phyloP scores from a whole-genome alignment of 2,329 filamentous ascomycete genomes.

The Aspergillus pseudotamarii region DNA sequence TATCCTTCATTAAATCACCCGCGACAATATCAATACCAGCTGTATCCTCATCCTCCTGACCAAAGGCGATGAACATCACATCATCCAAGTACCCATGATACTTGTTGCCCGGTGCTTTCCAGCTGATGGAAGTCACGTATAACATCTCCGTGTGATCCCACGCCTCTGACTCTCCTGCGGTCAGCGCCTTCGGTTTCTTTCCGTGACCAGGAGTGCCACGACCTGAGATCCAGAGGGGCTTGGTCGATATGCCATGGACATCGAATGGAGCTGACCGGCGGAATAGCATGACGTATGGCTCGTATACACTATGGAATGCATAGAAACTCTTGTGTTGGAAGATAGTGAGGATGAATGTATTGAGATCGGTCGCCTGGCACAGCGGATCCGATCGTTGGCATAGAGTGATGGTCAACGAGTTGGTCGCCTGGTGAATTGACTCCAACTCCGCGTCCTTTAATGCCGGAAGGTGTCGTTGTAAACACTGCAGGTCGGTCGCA shows the following conservation, averaged over 20 bases:
- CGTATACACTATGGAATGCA: slow-evolving; percentile 55
- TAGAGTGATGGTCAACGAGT: slow-evolving; percentile 59
- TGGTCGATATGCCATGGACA: slow-evolving; percentile 52
- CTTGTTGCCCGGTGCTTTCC: slow-evolving; percentile 51
- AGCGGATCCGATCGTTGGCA: slow-evolving; percentile 51
- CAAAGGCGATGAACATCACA: slow-evolving; percentile 58
- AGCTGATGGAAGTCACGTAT: slow-evolving; percentile 61
- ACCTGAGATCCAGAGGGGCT: slow-evolving; percentile 61
- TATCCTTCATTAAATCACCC: slow-evolving; percentile 50
- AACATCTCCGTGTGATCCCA: slow-evolving; percentile 56
- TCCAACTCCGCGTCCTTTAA: slow-evolving; percentile 34
- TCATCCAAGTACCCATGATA: slow-evolving; percentile 63
- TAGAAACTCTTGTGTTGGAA: slow-evolving; percentile 59
- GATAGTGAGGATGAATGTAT: slow-evolving; percentile 60
- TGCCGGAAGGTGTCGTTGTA: slow-evolving; percentile 50
- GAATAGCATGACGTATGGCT: slow-evolving; percentile 60
- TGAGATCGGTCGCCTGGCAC: slow-evolving; percentile 48
- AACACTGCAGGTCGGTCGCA: slow-evolving; percentile 49
- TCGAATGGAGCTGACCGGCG: slow-evolving; percentile 52
- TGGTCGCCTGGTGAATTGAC: slow-evolving; percentile 63
- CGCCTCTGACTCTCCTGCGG: not conserved
- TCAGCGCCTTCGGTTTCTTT: slow-evolving; percentile 23
- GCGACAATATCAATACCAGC: slow-evolving; percentile 57
- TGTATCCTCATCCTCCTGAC: slow-evolving; percentile 55
- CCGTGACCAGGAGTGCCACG: slow-evolving; percentile 35